Evolutionary conservation across 2,329 filamentous ascomycete genomes (phyloP).

Genomic region (Venturia asperata): DNA sequence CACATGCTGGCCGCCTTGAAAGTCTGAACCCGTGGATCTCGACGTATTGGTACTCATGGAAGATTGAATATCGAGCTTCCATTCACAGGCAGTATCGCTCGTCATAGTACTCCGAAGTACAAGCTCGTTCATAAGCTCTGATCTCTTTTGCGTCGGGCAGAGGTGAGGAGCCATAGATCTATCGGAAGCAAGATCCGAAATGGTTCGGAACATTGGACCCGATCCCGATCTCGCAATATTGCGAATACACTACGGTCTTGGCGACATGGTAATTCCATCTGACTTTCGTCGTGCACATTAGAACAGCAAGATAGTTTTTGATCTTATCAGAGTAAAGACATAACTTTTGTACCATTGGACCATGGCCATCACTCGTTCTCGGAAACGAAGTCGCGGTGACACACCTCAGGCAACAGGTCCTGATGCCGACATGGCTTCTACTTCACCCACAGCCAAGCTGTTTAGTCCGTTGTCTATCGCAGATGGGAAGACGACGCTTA

Average conservation of each 20-base stretch:
- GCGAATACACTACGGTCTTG: slow-evolving; percentile 5
- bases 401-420: background rate
- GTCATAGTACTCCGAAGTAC: no score
- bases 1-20: no score
- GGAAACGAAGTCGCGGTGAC: background rate
- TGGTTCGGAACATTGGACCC: slow-evolving; percentile 4
- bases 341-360: no score
- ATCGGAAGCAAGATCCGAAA: background rate
- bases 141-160: background rate
- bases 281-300: slow-evolving; percentile 28
- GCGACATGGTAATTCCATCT: slow-evolving; percentile 23
- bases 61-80: no score
- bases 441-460: background rate
- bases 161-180: background rate
- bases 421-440: background rate
- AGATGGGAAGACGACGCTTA: slow-evolving; percentile 27
- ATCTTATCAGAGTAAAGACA: background rate
- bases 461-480: slow-evolving; percentile 13
- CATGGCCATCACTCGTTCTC: background rate
- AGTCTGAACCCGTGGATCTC: no score
- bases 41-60: no score
- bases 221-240: background rate
- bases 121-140: background rate
- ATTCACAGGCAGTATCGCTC: no score
- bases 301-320: background rate